A percentile compares a stretch with the other conserved stretches of the same genome.
phyloP scores from a whole-genome alignment of 2,329 filamentous ascomycete genomes.

The Penicillium italicum region DNA sequence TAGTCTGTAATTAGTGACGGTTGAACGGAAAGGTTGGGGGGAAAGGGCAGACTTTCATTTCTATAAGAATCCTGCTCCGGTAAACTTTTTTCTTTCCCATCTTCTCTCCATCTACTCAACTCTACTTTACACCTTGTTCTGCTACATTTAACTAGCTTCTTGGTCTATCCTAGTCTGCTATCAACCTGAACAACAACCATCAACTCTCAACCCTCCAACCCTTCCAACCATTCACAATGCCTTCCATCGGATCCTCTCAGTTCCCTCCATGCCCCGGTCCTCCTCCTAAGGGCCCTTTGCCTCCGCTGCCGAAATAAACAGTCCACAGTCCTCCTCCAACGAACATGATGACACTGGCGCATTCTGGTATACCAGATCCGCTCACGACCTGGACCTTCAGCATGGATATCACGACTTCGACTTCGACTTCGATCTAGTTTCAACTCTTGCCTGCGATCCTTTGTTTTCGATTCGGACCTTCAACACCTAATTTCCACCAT shows the following conservation, averaged over 20 bases:
- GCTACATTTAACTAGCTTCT: not conserved
- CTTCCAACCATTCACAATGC: constrained; percentile 26
- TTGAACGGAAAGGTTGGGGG: constrained; percentile 8
- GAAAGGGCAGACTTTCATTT: not conserved
- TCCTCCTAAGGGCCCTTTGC: constrained; percentile 40
- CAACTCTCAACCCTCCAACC: constrained; percentile 4
- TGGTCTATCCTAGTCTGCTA: not conserved
- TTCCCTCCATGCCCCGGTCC: constrained; percentile 41
- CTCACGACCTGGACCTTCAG: constrained; percentile 25
- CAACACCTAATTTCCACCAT: constrained; percentile 12
- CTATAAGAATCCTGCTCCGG: constrained; percentile 7
- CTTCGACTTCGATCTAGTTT: constrained; percentile 27
- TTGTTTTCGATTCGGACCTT: constrained; percentile 18
- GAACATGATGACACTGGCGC: constrained; percentile 33
- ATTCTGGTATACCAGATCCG: constrained; percentile 21
- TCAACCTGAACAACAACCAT: not conserved
- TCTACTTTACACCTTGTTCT: not conserved
- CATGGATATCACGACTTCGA: constrained; percentile 37
- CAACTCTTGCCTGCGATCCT: constrained; percentile 22
- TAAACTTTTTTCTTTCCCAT: not conserved
- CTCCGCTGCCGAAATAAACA: constrained; percentile 39
- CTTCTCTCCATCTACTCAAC: not conserved
- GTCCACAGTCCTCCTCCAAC: constrained; percentile 18
- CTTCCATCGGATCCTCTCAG: constrained; percentile 36
- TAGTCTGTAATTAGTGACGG: constrained; percentile 17